Base-by-base conservation (phyloP, 805 yeast species). In the Pichia occidentalis region DNA sequence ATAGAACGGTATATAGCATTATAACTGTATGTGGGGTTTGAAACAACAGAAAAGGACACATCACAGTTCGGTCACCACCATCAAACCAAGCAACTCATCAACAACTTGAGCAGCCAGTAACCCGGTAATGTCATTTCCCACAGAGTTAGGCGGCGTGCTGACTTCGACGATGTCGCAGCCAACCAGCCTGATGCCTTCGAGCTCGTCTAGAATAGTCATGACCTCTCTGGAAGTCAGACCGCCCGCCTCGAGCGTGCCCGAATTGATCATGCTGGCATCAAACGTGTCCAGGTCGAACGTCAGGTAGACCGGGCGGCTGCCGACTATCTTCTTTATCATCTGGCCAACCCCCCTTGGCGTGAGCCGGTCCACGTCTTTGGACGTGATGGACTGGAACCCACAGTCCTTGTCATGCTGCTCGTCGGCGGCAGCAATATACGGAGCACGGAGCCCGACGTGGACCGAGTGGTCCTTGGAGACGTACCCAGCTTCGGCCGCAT, bases 101-200 rank as follows among this genome's bases (percentile, higher is more conserved):
- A 73, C 74, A 34, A 76, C 75, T 42, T 77, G 80, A 3, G 82
- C 77, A 3, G 81, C 86, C 3, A 80, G 77, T 43, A 77, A 59
- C 12, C 79, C 71, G 4, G 86, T 79, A 40, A 71, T 66, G 45
- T 72, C 84, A 12, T 77, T 71, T 38, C 70, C 71, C 24, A 73
- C 70, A 47, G 79, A 82, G 45, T 61, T 78, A 2, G 83, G 77
- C 3, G 85, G 85, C 26, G 77, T 60, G 19, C 50, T 53, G 4
- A 79, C 85, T 56, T 83, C 90, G 3, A 83, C 90, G 22, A 82
- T 68, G 50, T 82, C 92, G 11, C 81, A 85, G 17, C 90, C 90
- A 4, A 82, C 77, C 29, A 82, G 43, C 42, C 77, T 68, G 40
- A 81, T 57, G 1, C 75, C 76, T 32, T 73, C 77, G 13, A 83